Conservation (phyloP, 2,329 filamentous ascomycete species). For the Pseudocercospora pini-densiflorae region DNA sequence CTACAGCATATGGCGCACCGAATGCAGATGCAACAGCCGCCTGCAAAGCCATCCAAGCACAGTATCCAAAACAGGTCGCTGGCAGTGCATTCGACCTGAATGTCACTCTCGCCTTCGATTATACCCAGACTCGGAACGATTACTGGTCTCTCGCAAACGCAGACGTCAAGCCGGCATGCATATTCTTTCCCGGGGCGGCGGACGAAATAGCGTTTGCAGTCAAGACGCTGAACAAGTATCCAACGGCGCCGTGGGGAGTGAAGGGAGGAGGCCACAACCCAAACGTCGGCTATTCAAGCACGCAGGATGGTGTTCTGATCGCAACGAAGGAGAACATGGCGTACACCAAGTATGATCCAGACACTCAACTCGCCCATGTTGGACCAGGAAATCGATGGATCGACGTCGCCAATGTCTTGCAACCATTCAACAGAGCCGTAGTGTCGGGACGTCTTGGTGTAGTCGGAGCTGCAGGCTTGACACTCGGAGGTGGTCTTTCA, state of each 20-base stretch:
- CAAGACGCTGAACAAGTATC: slow-evolving; percentile 52
- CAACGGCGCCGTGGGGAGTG: slow-evolving; percentile 59
- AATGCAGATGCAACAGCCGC: slow-evolving; percentile 17
- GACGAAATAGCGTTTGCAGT: slow-evolving; percentile 60
- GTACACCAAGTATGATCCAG: slow-evolving; percentile 43
- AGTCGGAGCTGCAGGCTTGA: slow-evolving; percentile 37
- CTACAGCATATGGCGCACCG: slow-evolving; percentile 10
- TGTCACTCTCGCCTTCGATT: slow-evolving; percentile 19
- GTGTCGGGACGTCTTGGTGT: slow-evolving; percentile 32
- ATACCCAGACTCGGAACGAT: slow-evolving; percentile 21
- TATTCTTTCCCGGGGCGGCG: slow-evolving; percentile 51
- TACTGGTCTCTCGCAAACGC: slow-evolving; percentile 31
- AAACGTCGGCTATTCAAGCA: slow-evolving; percentile 53
- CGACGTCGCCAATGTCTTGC: slow-evolving; percentile 30
- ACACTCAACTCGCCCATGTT: slow-evolving; percentile 33
- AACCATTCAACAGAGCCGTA: slow-evolving; percentile 29
- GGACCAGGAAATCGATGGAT: slow-evolving; percentile 33
- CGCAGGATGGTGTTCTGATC: slow-evolving; percentile 50
- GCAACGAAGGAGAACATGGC: slow-evolving; percentile 48
- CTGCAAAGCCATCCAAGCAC: slow-evolving; percentile 16
- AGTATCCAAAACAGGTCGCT: slow-evolving; percentile 24
- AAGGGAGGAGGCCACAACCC: slow-evolving; percentile 56
- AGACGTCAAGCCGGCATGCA: slow-evolving; percentile 27
- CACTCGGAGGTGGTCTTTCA: slow-evolving; percentile 37
- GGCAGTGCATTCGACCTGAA: slow-evolving; percentile 21